These are phyloP conservation scores for Cryphonectria radicalis DNA, from an alignment of 2,329 filamentous ascomycete species.

Conservation along the genomic window DNA sequence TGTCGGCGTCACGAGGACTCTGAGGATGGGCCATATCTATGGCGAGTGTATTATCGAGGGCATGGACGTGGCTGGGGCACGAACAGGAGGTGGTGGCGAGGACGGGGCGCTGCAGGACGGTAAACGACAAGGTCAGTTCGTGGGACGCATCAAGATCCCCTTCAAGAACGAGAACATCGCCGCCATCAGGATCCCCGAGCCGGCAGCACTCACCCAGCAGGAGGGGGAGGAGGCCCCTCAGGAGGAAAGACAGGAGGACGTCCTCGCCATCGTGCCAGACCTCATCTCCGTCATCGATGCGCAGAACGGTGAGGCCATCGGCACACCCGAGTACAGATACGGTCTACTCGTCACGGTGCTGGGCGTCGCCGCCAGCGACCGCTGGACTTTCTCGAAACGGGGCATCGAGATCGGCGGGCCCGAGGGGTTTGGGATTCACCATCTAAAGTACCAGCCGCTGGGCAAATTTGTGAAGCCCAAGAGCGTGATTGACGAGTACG, in stretches of 20 bases:
- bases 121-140: conserved; percentile 36
- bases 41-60: conserved; percentile 62
- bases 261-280: conserved; percentile 60
- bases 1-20: conserved; percentile 58
- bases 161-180: conserved; percentile 75
- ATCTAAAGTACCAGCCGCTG: conserved; percentile 52
- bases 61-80: conserved; percentile 40
- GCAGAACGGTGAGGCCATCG: conserved; percentile 59
- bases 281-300: conserved; percentile 60
- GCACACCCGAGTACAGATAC: conserved; percentile 61
- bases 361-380: conserved; percentile 49
- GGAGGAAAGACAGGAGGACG: conserved; percentile 45
- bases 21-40: conserved; percentile 62
- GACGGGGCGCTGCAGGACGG: conserved; percentile 36
- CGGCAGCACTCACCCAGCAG: no score
- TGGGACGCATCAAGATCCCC: conserved; percentile 63
- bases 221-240: conserved; percentile 32
- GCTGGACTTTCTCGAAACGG: conserved; percentile 49
- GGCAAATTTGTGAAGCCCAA: conserved; percentile 53
- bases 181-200: conserved; percentile 45
- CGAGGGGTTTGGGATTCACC: conserved; percentile 51
- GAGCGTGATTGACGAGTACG: conserved; percentile 59
- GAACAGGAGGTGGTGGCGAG: conserved; percentile 1
- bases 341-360: conserved; percentile 55
- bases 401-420: conserved; percentile 56